Evolutionary conservation across 176 grass and related monocot genomes (phyloP).

Genomic region (Triticum monococcum): DNA sequence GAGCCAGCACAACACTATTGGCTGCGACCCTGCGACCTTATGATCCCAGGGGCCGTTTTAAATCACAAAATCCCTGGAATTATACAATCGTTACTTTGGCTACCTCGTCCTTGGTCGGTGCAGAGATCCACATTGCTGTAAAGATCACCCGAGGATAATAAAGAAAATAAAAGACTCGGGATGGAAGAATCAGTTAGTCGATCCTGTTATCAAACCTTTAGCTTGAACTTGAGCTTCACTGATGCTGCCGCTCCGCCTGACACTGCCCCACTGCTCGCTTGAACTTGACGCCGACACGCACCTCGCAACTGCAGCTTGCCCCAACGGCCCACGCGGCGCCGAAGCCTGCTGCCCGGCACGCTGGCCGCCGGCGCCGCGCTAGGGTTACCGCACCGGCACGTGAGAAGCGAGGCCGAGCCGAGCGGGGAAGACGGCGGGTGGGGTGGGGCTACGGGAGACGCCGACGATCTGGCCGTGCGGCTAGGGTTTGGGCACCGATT

Average conservation of each 20-base stretch:
- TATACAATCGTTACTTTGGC: background rate
- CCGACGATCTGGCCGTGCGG: background rate
- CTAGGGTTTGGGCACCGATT: constrained; percentile 15
- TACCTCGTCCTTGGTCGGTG: background rate
- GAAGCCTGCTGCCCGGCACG: background rate
- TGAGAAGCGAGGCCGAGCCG: background rate
- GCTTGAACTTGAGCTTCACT: background rate
- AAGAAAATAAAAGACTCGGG: background rate
- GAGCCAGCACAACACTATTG: background rate
- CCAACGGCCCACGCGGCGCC: background rate
- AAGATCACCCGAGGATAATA: background rate
- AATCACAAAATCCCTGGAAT: background rate
- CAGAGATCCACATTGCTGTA: constrained; percentile 4
- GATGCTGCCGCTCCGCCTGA: background rate
- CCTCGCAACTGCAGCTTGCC: constrained; percentile 1
- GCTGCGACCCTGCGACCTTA: background rate
- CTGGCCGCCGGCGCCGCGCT: background rate
- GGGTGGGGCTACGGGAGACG: background rate
- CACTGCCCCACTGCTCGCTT: background rate
- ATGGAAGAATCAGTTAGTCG: background rate
- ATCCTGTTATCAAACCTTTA: constrained; percentile 10
- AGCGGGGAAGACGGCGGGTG: background rate
- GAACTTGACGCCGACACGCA: background rate
- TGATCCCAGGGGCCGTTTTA: background rate
- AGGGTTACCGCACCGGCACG: background rate